Conservation (phyloP, 1,284 basidiomycete species). For the Pyrrhoderma noxium region DNA sequence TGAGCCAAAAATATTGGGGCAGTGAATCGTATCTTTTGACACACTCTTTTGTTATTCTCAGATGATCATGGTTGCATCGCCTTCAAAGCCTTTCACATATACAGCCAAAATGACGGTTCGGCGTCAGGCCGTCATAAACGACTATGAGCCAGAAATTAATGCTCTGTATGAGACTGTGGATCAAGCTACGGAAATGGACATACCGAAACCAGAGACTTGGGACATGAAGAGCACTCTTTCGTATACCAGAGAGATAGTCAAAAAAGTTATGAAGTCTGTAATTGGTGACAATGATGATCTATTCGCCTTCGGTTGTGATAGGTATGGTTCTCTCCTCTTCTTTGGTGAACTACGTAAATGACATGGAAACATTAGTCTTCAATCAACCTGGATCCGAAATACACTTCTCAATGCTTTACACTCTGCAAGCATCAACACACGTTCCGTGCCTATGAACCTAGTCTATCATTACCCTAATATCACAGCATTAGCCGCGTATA, state of each 20-base stretch:
- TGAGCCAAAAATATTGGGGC: background rate
- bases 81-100: constrained; percentile 21
- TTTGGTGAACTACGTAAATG: background rate
- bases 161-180: constrained; percentile 22
- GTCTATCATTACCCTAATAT: constrained; percentile 33
- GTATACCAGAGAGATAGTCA: constrained; percentile 16
- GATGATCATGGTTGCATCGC: constrained; percentile 15
- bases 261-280: constrained; percentile 6
- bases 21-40: background rate
- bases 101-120: constrained; percentile 31
- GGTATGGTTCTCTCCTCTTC: constrained; percentile 9
- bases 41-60: background rate
- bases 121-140: constrained; percentile 24
- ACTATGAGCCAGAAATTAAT: constrained; percentile 29
- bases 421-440: constrained; percentile 21
- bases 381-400: constrained; percentile 37
- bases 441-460: constrained; percentile 26
- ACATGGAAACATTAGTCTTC: constrained; percentile 25
- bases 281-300: constrained; percentile 20
- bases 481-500: constrained; percentile 23
- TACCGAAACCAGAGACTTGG: constrained; percentile 15
- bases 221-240: background rate
- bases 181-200: constrained; percentile 16
- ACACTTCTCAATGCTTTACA: constrained; percentile 30
- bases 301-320: constrained; percentile 20